Evolutionary conservation across 805 yeast species (phyloP).

Genomic region (Metschnikowia drakensbergensis): DNA sequence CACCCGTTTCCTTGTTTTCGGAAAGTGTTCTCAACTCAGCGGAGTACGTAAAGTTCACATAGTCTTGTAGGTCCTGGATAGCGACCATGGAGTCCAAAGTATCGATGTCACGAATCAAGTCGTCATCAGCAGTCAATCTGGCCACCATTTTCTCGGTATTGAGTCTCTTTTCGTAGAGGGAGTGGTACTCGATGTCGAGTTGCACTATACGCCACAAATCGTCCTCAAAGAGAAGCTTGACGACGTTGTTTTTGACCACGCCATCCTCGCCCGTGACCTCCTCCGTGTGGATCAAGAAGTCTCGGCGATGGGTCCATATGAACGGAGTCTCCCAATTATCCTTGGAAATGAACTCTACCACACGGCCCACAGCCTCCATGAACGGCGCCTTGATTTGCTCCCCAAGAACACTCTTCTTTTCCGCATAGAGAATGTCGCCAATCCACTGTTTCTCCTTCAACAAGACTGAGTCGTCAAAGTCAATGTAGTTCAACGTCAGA

Average conservation of each 20-base stretch:
- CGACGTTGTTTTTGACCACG: conserved; percentile 33
- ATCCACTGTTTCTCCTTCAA: conserved; percentile 78
- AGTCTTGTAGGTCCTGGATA: conserved; percentile 83
- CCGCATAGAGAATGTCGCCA: conserved; percentile 55
- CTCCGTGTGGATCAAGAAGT: conserved; percentile 63
- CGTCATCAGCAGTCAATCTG: conserved; percentile 54
- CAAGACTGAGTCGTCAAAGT: conserved; percentile 66
- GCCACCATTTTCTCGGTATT: conserved; percentile 56
- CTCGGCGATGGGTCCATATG: conserved; percentile 93
- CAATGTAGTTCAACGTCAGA: conserved; percentile 59
- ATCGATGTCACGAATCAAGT: conserved; percentile 49
- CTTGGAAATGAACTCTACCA: conserved; percentile 64
- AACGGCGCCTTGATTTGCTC: conserved; percentile 49
- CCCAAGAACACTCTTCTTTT: conserved; percentile 46
- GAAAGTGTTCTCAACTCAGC: conserved; percentile 48
- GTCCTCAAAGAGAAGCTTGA: conserved; percentile 63
- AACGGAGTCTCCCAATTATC: conserved; percentile 90
- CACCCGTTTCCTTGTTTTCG: conserved; percentile 20
- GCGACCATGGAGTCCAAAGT: conserved; percentile 66
- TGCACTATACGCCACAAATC: conserved; percentile 90
- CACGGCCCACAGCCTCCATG: conserved; percentile 65
- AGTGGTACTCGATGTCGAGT: conserved; percentile 84
- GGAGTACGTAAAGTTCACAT: conserved; percentile 70
- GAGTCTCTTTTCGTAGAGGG: conserved; percentile 69
- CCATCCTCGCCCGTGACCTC: conserved; percentile 42